phyloP scores from a whole-genome alignment of 768 basidiomycete genomes.

The Clavulina sp. region DNA sequence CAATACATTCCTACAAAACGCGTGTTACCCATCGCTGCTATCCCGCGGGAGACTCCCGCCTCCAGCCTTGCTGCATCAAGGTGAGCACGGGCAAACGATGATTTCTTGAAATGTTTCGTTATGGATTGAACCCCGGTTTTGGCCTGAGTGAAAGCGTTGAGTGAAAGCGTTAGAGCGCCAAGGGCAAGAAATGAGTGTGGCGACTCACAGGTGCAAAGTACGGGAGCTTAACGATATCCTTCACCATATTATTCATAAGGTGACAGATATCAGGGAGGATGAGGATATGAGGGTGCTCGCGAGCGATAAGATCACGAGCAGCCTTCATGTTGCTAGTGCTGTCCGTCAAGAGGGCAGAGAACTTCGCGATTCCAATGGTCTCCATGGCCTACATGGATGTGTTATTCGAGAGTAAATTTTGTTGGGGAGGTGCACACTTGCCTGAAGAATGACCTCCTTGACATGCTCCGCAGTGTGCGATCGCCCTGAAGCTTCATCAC shows the following conservation, averaged over 20 bases:
- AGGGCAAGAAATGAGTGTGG: background rate
- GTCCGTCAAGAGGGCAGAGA: constrained; percentile 12
- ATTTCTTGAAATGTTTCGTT: constrained; percentile 7
- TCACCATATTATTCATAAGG: constrained; percentile 9
- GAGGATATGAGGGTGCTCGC: constrained; percentile 10
- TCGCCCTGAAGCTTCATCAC: constrained; percentile 15
- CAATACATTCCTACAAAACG: constrained; percentile 15
- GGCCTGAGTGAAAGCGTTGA: background rate
- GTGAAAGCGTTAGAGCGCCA: background rate
- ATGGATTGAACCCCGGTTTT: constrained; percentile 5
- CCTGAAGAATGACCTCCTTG: constrained; percentile 11
- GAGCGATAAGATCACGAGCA: constrained; percentile 5
- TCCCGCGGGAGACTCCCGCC: background rate
- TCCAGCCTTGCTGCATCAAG: constrained; percentile 10
- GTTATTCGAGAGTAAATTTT: too few species aligned
- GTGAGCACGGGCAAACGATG: constrained; percentile 7
- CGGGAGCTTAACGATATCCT: constrained; percentile 10
- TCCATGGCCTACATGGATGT: constrained; percentile 14
- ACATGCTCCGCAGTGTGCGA: constrained; percentile 19
- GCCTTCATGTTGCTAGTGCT: constrained; percentile 15
- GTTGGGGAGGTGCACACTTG: too few species aligned
- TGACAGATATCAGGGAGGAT: constrained; percentile 14
- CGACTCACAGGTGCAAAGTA: constrained; percentile 8
- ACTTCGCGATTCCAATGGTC: constrained; percentile 10
- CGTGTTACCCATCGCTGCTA: constrained; percentile 15